Conservation (phyloP, 2,329 filamentous ascomycete species). For the Capronia coronata region DNA sequence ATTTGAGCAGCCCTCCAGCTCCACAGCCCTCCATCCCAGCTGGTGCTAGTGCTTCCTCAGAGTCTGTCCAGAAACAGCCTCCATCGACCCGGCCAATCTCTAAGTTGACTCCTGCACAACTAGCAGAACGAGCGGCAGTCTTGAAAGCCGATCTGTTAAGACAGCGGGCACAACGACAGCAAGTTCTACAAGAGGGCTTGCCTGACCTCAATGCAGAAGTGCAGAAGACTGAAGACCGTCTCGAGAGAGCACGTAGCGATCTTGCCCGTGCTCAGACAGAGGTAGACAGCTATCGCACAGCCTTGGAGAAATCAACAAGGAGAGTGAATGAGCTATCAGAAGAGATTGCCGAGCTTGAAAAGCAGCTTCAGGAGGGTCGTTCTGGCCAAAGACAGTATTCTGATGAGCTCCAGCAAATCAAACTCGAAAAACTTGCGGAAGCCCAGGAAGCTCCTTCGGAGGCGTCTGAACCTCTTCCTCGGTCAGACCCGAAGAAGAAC, state of each 20-base stretch:
- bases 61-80: conserved; percentile 1
- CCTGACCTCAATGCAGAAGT: conserved; percentile 44
- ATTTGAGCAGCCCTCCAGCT: conserved; percentile 8
- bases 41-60: neutral
- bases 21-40: conserved; percentile 1
- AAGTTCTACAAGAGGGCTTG: conserved; percentile 45
- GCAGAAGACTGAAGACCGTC: conserved; percentile 32
- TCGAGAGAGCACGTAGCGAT: conserved; percentile 33
- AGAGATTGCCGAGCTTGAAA: conserved; percentile 41
- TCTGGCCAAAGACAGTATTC: conserved; percentile 40
- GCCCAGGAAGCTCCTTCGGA: conserved; percentile 2
- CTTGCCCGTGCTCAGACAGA: conserved; percentile 31
- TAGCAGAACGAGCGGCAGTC: conserved; percentile 20
- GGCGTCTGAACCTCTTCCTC: neutral
- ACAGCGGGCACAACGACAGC: conserved; percentile 39
- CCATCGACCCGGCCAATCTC: conserved; percentile 8
- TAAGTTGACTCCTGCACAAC: conserved; percentile 22
- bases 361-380: conserved; percentile 36
- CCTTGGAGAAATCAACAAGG: conserved; percentile 21
- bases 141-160: conserved; percentile 33
- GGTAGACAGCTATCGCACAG: conserved; percentile 8
- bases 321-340: conserved; percentile 38
- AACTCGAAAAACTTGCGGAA: conserved; percentile 38
- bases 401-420: conserved; percentile 45
- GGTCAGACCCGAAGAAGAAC: neutral